Base-by-base conservation (phyloP, 176 grass and related monocot species). In the Cenchrus americanus region DNA sequence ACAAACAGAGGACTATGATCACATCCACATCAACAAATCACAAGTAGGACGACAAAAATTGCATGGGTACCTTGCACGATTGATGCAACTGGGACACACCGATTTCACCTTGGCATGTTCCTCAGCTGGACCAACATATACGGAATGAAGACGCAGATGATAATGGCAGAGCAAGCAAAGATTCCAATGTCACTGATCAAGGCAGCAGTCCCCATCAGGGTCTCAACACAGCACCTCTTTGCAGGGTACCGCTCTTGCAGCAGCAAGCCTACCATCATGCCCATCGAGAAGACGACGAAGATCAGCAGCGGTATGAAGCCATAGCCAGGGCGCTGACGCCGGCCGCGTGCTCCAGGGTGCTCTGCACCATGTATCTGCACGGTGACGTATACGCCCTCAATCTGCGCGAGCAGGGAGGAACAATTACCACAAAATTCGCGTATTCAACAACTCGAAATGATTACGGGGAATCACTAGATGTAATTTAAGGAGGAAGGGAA, bases 181-280 rank as follows among this genome's bases (percentile, higher is more conserved):
- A 22, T 8, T 52, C 70, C 70, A 50, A 51, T 73, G 47, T 73
- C 70, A 52, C 70, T 52, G 70, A 73, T 52, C 7, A 23, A 10
- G 47, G 47, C 70, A 66, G 26, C 30, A 30, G 15, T 30, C 70
- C 23, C 0, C 7, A 52, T 0, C 7, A 52, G 0, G 8, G 47
- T 30, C 47, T 73, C 22, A 30, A 5, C 48, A 49, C 47, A 52
- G 70, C 23, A 30, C 47, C 1, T 0, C 23, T 27, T 69, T 11
- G 66, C n/a, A 73, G 23, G 70, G 13, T 0, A 73, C 15, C 70
- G 70, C 21, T 73, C 70, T 52, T 32, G 70, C 47, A 73, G 14
- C 47, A 73, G 47, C 70, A 32, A 47, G 47, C 46, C 47, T 10
- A 73, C 6, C 47, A 73, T 24, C 46, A 73, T 50, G 14, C 8